Evolutionary conservation across 2,329 filamentous ascomycete genomes (phyloP), one percentile per base, ranked within the genome.

Genomic region (Penicillium sp.): DNA sequence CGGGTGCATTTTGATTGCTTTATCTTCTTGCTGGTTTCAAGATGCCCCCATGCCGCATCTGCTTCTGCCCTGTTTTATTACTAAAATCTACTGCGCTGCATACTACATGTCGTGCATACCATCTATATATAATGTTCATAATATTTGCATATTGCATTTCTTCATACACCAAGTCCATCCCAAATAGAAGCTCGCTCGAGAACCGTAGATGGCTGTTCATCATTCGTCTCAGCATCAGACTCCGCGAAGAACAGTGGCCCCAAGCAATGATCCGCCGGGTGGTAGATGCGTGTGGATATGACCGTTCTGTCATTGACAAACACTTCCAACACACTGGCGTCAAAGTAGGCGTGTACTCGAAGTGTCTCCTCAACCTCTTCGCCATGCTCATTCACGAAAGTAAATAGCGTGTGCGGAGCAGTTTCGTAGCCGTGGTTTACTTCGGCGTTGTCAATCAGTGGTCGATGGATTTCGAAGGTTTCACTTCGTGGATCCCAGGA

Each of bases 401-500:
- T 75, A 63, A 83, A 81, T 0, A 83, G 71, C 0, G 81, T 82
- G 54, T 81, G 80, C 0, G 80, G 78, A 0, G 77, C 78, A 38
- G 63, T 62, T 45, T 76, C 71, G 0, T 61, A 41, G 4, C 63
- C 63, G 27, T 78, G 77, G 33, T 76, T 71, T 17, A 80, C 71
- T 12, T 71, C 69, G 0, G 60, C 27, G 23, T 76, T 67, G 7
- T 52, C 35, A 49, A 58, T 10, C 47, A 40, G 19, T 57, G 72
- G 71, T 35, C 77, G 69, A 48, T 78, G 70, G 27, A 82, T 73
- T 1, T 64, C 69, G 29, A 82, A 74, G 10, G 69, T 75, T 57
- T 82, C 80, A 3, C 60, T 67, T 4, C 50, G 25, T 5, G 75
- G 71, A 2, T 69, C 62, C 67, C 80, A 81, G 46, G 64, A 71